Percentiles rank a stretch among this genome's conserved stretches.
These are phyloP conservation scores for Chalciporus chontae DNA, from an alignment of 768 basidiomycete genomes.

Conservation along the genomic window DNA sequence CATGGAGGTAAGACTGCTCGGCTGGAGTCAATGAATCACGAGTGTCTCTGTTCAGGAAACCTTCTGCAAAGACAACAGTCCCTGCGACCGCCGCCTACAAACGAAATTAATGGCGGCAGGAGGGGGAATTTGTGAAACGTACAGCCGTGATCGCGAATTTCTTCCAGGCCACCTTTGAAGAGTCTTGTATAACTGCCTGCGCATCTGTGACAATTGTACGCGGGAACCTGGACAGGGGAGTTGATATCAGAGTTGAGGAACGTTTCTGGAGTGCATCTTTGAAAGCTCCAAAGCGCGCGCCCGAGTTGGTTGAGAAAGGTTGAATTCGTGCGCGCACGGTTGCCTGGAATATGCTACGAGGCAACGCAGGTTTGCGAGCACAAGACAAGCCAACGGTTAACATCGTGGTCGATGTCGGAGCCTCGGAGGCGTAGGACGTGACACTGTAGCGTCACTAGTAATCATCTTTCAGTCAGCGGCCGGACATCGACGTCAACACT, in stretches of 20 bases:
- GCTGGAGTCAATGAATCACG: constrained; percentile 57
- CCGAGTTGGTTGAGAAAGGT: constrained; percentile 23
- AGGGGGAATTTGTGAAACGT: constrained; percentile 14
- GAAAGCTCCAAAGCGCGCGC: constrained; percentile 8
- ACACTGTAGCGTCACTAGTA: constrained; percentile 8
- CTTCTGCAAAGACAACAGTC: constrained; percentile 59
- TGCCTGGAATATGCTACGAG: constrained; percentile 22
- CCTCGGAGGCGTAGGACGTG: neutral
- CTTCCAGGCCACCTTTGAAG: constrained; percentile 44
- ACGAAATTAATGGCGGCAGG: neutral
- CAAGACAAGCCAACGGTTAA: constrained; percentile 8
- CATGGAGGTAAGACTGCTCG: constrained; percentile 70
- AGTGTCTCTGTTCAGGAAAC: constrained; percentile 74
- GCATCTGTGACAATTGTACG: constrained; percentile 52
- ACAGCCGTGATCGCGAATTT: constrained; percentile 54
- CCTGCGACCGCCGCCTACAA: constrained; percentile 68
- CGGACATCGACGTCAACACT: constrained; percentile 12
- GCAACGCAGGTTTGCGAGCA: constrained; percentile 14
- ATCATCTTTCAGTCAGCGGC: constrained; percentile 6
- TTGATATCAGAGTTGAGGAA: constrained; percentile 18
- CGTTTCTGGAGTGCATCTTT: constrained; percentile 30
- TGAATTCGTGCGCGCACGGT: constrained; percentile 15
- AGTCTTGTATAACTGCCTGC: constrained; percentile 32
- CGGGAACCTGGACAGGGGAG: constrained; percentile 29
- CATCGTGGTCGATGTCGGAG: constrained; percentile 14